Conservation (phyloP, 768 basidiomycete species). For the Gyrodon lividus region DNA sequence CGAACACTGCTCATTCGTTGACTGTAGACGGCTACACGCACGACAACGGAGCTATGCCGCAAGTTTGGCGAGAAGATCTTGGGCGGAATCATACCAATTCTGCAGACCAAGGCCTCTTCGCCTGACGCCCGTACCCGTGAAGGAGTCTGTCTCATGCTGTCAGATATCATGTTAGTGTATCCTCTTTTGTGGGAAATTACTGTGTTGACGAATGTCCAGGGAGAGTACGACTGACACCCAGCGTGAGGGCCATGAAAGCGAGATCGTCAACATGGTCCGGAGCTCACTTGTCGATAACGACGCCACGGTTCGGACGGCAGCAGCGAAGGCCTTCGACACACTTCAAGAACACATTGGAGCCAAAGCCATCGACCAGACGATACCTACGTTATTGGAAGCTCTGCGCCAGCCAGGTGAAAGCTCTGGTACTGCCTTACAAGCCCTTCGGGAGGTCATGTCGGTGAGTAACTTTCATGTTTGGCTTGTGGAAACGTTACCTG, state of each 20-base stretch:
- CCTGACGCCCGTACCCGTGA: conserved; percentile 65
- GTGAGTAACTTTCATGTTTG: conserved; percentile 43
- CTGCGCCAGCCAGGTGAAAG: conserved; percentile 89
- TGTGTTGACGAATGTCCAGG: conserved; percentile 41
- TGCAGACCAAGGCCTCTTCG: conserved; percentile 66
- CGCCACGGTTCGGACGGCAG: conserved; percentile 80
- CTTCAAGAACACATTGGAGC: conserved; percentile 91
- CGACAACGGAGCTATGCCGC: conserved; percentile 84
- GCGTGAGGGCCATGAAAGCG: conserved; percentile 78
- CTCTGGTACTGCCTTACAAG: conserved; percentile 94
- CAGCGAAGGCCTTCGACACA: conserved; percentile 85
- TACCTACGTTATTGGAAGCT: conserved; percentile 91
- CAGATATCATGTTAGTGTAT: conserved; percentile 76
- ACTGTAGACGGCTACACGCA: conserved; percentile 81
- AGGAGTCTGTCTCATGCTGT: conserved; percentile 85
- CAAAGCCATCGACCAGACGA: conserved; percentile 93
- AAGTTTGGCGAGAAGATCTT: conserved; percentile 94
- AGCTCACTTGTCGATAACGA: conserved; percentile 86
- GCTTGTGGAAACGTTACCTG: neutral
- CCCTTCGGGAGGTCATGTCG: conserved; percentile 90
- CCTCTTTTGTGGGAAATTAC: neutral
- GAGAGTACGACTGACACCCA: conserved; percentile 38
- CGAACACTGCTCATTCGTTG: conserved; percentile 7
- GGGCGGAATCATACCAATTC: conserved; percentile 76
- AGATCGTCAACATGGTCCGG: conserved; percentile 84